These are phyloP conservation scores for Smallanthus sonchifolius DNA, from an alignment of 129 eudicot genomes.

Conservation along the genomic window DNA sequence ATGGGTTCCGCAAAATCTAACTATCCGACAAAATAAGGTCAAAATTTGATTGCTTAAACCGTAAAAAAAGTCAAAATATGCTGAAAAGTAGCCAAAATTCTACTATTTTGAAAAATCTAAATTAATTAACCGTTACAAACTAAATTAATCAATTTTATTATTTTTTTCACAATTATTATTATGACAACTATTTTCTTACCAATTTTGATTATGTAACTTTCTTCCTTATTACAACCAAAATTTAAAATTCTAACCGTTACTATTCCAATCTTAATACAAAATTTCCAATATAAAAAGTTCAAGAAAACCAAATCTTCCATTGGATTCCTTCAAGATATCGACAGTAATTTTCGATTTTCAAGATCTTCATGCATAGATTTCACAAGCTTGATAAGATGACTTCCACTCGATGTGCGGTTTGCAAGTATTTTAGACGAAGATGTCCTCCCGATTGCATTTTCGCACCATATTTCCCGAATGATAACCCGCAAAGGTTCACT, in stretches of 20 bases:
- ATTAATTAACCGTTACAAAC: background rate
- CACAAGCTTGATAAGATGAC: constrained; percentile 3
- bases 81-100: no score
- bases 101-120: no score
- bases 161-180: background rate
- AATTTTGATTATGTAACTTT: constrained; percentile 8
- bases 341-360: background rate
- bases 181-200: constrained; percentile 14
- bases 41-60: no score
- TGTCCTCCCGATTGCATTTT: constrained; percentile 45
- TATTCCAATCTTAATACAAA: background rate
- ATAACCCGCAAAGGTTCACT: constrained; percentile 35
- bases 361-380: constrained; percentile 9
- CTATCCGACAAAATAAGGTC: no score
- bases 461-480: constrained; percentile 41
- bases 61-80: no score
- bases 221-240: background rate
- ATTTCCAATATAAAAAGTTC: background rate
- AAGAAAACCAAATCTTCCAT: constrained; percentile 9
- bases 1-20: no score
- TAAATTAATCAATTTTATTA: background rate
- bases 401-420: constrained; percentile 39
- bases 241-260: constrained; percentile 21
- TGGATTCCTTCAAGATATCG: constrained; percentile 15
- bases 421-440: constrained; percentile 44